phyloP scores from a whole-genome alignment of 2,329 filamentous ascomycete species.

The Botrytis galanthina region DNA sequence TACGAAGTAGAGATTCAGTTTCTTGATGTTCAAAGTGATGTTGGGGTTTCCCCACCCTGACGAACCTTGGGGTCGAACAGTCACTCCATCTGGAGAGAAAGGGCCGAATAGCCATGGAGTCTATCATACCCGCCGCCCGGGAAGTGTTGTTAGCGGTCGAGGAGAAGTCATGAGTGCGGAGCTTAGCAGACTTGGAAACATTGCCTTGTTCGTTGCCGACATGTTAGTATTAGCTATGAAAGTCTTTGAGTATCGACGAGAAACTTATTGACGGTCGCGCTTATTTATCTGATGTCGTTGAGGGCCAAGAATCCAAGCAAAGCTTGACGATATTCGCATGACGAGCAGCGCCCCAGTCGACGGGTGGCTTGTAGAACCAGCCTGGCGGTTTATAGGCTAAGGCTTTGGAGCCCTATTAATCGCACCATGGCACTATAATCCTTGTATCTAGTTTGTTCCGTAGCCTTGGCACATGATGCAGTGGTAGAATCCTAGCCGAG shows the following conservation, averaged over 20 bases:
- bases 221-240: background rate
- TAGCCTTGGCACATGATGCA: constrained; percentile 10
- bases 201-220: background rate
- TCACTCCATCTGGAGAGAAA: constrained; percentile 15
- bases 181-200: background rate
- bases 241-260: background rate
- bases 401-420: background rate
- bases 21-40: background rate
- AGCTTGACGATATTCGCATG: background rate
- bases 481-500: too few relatives aligned
- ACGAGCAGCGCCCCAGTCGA: background rate
- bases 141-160: background rate
- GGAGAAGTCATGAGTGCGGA: background rate
- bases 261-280: background rate
- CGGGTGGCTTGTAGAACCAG: background rate
- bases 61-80: constrained; percentile 9
- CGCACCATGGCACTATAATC: background rate
- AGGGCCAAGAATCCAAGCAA: background rate
- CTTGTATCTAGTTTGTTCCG: background rate
- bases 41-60: background rate
- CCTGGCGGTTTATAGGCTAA: background rate
- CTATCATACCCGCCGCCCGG: background rate
- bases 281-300: background rate
- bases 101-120: constrained; percentile 2
- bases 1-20: background rate